Evolutionary conservation across 495 filamentous ascomycete genomes (phyloP), one percentile per base, ranked within the genome.

Genomic region (Venustampulla echinocandica): DNA sequence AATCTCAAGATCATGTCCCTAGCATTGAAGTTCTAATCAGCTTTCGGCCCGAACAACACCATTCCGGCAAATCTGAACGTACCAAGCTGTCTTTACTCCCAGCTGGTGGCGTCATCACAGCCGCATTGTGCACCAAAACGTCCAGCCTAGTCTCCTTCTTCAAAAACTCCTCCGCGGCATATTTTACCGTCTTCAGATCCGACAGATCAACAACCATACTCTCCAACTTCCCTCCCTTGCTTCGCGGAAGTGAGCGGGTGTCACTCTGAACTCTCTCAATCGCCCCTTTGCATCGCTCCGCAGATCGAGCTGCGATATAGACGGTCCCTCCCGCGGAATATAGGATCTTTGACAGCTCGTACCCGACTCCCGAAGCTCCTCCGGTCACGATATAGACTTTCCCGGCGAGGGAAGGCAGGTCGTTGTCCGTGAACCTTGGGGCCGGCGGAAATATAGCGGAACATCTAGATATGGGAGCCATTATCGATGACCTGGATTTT

Each of bases 41-140:
- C n/a, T n/a, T n/a, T n/a, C n/a, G n/a, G n/a, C n/a, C n/a, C n/a
- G n/a, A n/a, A n/a, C n/a, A n/a, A n/a, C n/a, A n/a, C n/a, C n/a
- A n/a, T n/a, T n/a, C n/a, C n/a, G n/a, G n/a, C n/a, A n/a, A n/a
- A n/a, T n/a, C n/a, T n/a, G n/a, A n/a, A n/a, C n/a, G n/a, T n/a
- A n/a, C n/a, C n/a, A n/a, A 40, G 21, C 51, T 41, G n/a, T 60
- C 58, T 13, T 54, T 58, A 19, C 46, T 61, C 21, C 64, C 73
- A 1, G 11, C 27, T 1, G 71, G 68, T 0, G 65, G 63, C 13
- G 48, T 42, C 61, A 68, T 68, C 30, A 78, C 63, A 18, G 63
- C 74, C 9, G 73, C 73, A 57, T 77, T 78, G 47, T 73, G 68
- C 20, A 61, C 54, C 15, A 78, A 59, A 37, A 73, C 65, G 61